phyloP scores from a whole-genome alignment of 345 rosid genomes.

The Viola odorata region DNA sequence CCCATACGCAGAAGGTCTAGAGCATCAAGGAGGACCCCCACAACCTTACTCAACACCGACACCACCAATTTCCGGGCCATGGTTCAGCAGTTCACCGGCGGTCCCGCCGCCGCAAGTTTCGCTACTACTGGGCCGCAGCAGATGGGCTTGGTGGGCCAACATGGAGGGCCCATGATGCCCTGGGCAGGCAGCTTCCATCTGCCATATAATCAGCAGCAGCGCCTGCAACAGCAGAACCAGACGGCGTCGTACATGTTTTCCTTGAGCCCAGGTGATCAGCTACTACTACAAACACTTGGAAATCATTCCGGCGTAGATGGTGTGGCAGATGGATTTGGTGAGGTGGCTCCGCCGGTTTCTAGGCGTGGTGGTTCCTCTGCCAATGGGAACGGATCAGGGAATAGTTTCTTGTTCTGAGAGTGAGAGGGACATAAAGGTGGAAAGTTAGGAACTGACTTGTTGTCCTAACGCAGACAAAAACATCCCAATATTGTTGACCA shows the following conservation, averaged over 20 bases:
- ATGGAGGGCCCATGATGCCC: slow-evolving; percentile 12
- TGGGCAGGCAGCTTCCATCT: slow-evolving; percentile 14
- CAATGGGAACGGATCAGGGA: slow-evolving; percentile 32
- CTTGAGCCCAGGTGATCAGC: slow-evolving; percentile 22
- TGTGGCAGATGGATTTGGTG: slow-evolving; percentile 8
- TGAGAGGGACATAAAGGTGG: slow-evolving; percentile 26
- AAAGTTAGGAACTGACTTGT: slow-evolving; percentile 35
- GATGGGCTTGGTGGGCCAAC: slow-evolving; percentile 8
- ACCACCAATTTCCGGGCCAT: slow-evolving; percentile 85
- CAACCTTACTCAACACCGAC: slow-evolving; percentile 90
- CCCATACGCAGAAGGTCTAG: slow-evolving; percentile 80
- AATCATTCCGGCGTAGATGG: slow-evolving; percentile 22
- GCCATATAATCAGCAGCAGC: slow-evolving; percentile 26
- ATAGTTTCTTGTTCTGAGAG: slow-evolving; percentile 38
- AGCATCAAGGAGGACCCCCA: slow-evolving; percentile 92
- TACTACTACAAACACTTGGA: slow-evolving; percentile 27
- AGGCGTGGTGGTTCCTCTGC: slow-evolving; percentile 14
- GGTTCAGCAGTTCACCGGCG: slow-evolving; percentile 96
- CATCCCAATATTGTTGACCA: slow-evolving; percentile 13
- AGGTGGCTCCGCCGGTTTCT: slow-evolving; percentile 13
- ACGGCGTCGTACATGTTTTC: slow-evolving; percentile 33
- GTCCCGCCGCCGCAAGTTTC: slow-evolving; percentile 25
- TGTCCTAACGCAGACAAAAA: slow-evolving; percentile 4
- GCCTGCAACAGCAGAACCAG: slow-evolving; percentile 26
- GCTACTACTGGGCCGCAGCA: slow-evolving; percentile 23